phyloP scores from a whole-genome alignment of 2,329 filamentous ascomycete genomes.

The Seiridium cupressi region DNA sequence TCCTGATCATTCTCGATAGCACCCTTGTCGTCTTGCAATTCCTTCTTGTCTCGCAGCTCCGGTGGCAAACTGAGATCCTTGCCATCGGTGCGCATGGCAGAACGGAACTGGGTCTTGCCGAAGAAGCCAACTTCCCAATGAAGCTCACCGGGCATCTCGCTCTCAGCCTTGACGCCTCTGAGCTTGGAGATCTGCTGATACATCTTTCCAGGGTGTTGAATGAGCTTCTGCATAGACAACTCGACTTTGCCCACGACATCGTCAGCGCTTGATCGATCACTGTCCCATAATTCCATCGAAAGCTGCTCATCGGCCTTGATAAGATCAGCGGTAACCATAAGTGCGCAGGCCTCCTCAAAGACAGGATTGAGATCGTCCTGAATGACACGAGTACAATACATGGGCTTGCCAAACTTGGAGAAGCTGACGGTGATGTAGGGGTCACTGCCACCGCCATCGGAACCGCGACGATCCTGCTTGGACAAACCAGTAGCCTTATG shows the following conservation, averaged over 20 bases:
- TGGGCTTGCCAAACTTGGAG: conserved; percentile 95
- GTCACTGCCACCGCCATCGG: conserved; percentile 83
- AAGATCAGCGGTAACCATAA: conserved; percentile 83
- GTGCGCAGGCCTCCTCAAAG: conserved; percentile 83
- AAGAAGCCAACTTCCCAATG: conserved; percentile 98
- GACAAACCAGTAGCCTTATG: conserved; percentile 84
- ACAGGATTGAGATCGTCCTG: conserved; percentile 91
- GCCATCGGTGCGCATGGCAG: conserved; percentile 81
- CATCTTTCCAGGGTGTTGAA: conserved; percentile 91
- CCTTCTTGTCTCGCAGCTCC: conserved; percentile 68
- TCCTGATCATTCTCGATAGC: conserved; percentile 70
- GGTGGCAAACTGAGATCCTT: conserved; percentile 76
- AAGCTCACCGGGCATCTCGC: conserved; percentile 86
- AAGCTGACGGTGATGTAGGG: conserved; percentile 94
- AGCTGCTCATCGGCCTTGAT: conserved; percentile 93
- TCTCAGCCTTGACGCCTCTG: conserved; percentile 77
- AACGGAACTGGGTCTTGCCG: conserved; percentile 82
- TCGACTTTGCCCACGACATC: conserved; percentile 96
- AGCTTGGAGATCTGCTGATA: conserved; percentile 85
- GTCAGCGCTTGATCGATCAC: conserved; percentile 86
- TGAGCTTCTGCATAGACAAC: conserved; percentile 89
- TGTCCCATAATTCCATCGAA: conserved; percentile 94
- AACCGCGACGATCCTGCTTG: conserved; percentile 85
- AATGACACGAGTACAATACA: conserved; percentile 96
- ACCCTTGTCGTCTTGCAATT: conserved; percentile 87